Evolutionary conservation across 495 filamentous ascomycete genomes (phyloP).

Genomic region (Trichoderma reesei): DNA sequence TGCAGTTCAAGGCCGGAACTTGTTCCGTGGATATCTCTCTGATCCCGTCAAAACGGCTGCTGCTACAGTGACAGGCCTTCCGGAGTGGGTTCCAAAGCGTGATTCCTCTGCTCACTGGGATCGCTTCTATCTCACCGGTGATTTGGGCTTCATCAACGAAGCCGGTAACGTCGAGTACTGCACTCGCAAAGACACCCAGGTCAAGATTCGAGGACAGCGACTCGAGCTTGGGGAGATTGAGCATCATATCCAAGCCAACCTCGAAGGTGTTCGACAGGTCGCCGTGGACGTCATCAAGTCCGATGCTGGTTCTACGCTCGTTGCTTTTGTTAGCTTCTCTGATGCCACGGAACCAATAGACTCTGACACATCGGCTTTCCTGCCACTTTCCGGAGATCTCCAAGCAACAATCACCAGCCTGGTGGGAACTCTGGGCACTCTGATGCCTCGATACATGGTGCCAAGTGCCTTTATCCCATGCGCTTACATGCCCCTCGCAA

Average conservation of each 20-base stretch:
- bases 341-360: slow-evolving; percentile 18
- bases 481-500: slow-evolving; percentile 27
- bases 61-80: slow-evolving; percentile 6
- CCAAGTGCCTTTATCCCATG: slow-evolving; percentile 43
- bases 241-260: slow-evolving; percentile 14
- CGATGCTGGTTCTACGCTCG: slow-evolving; percentile 25
- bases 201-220: slow-evolving; percentile 32
- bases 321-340: slow-evolving; percentile 23
- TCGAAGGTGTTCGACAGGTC: slow-evolving; percentile 15
- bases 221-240: slow-evolving; percentile 34
- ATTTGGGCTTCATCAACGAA: slow-evolving; percentile 35
- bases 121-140: slow-evolving; percentile 32
- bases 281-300: slow-evolving; percentile 13
- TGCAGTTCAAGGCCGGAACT: slow-evolving; percentile 35
- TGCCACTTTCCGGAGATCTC: slow-evolving; percentile 31
- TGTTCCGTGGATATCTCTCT: slow-evolving; percentile 20
- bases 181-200: slow-evolving; percentile 23
- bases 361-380: slow-evolving; percentile 20
- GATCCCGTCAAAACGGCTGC: slow-evolving; percentile 5
- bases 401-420: slow-evolving; percentile 15
- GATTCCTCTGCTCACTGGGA: neutral
- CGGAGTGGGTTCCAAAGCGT: neutral
- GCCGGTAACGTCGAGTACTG: slow-evolving; percentile 34
- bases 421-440: slow-evolving; percentile 26
- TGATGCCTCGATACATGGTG: slow-evolving; percentile 44